Conservation (phyloP, 1,284 basidiomycete genomes). For the Agroathelia rolfsii region DNA sequence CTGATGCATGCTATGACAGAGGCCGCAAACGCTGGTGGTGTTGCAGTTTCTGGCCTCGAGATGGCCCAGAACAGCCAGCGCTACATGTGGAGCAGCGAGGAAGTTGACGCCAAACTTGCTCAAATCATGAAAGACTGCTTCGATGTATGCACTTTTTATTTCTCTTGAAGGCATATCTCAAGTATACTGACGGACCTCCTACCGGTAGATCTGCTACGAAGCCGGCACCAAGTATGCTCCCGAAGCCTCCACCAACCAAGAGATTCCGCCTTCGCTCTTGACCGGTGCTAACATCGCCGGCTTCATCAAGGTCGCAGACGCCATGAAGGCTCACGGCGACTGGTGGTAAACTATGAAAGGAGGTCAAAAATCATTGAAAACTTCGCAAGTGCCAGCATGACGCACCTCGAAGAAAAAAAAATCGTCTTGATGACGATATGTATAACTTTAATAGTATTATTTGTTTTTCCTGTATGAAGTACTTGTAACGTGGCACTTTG, state of each 20-base stretch:
- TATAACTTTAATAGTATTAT: too few relatives aligned
- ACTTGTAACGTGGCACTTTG: too few relatives aligned
- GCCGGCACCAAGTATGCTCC: slow-evolving; percentile 55
- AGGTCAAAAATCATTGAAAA: too few relatives aligned
- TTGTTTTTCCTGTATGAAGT: too few relatives aligned
- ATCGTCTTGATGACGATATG: too few relatives aligned
- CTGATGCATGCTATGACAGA: slow-evolving; percentile 21
- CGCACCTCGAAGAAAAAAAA: too few relatives aligned
- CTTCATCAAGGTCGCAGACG: slow-evolving; percentile 61
- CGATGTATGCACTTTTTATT: slow-evolving; percentile 21
- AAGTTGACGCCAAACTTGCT: slow-evolving; percentile 68
- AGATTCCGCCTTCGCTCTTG: slow-evolving; percentile 50
- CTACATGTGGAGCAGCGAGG: slow-evolving; percentile 52
- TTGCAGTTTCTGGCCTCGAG: slow-evolving; percentile 67
- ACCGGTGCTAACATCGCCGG: slow-evolving; percentile 72
- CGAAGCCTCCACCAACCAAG: slow-evolving; percentile 28
- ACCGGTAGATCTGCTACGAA: slow-evolving; percentile 38
- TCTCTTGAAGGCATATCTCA: slow-evolving; percentile 2
- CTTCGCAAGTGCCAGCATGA: too few relatives aligned
- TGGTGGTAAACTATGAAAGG: slow-evolving; percentile 70
- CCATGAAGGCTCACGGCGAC: slow-evolving; percentile 64
- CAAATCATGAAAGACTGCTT: slow-evolving; percentile 70
- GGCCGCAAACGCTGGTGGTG: slow-evolving; percentile 66
- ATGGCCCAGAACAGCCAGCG: slow-evolving; percentile 77
- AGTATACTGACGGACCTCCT: slow-evolving; percentile 8